A percentile compares a stretch with the other conserved stretches of the same genome.
Evolutionary conservation across 2,329 filamentous ascomycete species (phyloP).

Genomic region (Phaeosphaeriaceae sp.): DNA sequence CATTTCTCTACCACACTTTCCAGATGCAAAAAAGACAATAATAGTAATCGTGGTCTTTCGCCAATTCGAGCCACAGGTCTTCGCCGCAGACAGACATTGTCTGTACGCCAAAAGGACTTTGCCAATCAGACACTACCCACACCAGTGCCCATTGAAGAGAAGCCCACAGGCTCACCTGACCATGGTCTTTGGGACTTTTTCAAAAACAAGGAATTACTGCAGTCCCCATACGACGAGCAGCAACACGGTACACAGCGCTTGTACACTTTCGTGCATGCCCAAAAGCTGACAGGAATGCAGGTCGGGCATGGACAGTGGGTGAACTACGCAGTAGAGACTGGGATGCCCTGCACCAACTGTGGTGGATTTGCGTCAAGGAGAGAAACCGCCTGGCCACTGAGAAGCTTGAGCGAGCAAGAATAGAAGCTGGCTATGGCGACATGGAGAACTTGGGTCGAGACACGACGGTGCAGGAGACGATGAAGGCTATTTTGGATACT

Average conservation of each 20-base stretch:
- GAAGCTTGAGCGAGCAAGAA: constrained; percentile 68
- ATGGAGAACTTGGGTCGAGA: constrained; percentile 70
- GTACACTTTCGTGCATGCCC: not conserved
- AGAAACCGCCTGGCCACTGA: constrained; percentile 87
- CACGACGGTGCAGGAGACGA: constrained; percentile 73
- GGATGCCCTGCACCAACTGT: constrained; percentile 89
- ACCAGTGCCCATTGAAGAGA: constrained; percentile 68
- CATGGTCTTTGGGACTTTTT: constrained; percentile 97
- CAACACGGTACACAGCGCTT: constrained; percentile 64
- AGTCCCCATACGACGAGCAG: constrained; percentile 72
- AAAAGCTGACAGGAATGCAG: constrained; percentile 42
- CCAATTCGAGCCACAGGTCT: constrained; percentile 76
- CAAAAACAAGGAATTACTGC: constrained; percentile 69
- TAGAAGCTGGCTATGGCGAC: constrained; percentile 76
- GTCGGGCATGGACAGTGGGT: constrained; percentile 81
- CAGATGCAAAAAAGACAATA: constrained; percentile 72
- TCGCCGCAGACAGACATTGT: constrained; percentile 70
- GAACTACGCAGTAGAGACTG: constrained; percentile 90
- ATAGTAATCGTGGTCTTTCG: constrained; percentile 80
- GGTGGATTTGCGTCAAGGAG: constrained; percentile 94
- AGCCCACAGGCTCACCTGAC: constrained; percentile 68
- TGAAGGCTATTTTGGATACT: constrained; percentile 81
- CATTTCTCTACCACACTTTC: constrained; percentile 59
- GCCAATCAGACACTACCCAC: constrained; percentile 63
- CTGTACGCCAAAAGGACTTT: constrained; percentile 69